Conservation (phyloP, 371 early-diverging fungal genomes). For the Vairimorpha ceranae region DNA sequence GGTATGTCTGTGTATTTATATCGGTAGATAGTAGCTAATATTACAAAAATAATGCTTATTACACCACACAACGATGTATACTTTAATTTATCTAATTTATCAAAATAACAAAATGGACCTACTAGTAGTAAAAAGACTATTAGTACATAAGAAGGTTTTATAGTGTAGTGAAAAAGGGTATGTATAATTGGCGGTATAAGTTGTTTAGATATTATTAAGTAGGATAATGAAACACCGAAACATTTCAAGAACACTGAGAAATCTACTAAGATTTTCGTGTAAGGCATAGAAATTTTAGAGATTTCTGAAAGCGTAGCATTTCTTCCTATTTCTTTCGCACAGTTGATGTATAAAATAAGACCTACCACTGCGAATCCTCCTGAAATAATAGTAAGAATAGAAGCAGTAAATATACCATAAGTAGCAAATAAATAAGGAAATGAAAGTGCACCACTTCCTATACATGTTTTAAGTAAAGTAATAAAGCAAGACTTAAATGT, state of each 20-base stretch:
- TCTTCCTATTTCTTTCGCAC: slow-evolving; percentile 49
- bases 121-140: slow-evolving; percentile 42
- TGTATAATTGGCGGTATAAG: slow-evolving; percentile 67
- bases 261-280: slow-evolving; percentile 78
- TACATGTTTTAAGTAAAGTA: slow-evolving; percentile 59
- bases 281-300: slow-evolving; percentile 78
- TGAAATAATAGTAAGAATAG: slow-evolving; percentile 43
- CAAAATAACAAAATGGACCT: slow-evolving; percentile 63
- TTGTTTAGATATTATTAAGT: slow-evolving; percentile 87
- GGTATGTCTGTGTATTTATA: slow-evolving; percentile 65
- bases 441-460: slow-evolving; percentile 62
- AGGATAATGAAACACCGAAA: slow-evolving; percentile 95
- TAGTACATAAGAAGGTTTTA: slow-evolving; percentile 28
- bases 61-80: slow-evolving; percentile 85
- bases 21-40: slow-evolving; percentile 73
- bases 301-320: slow-evolving; percentile 64
- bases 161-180: slow-evolving; percentile 17
- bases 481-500: slow-evolving; percentile 47
- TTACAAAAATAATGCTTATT: slow-evolving; percentile 75
- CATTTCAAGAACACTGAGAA: slow-evolving; percentile 94
- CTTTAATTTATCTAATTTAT: slow-evolving; percentile 78
- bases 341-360: slow-evolving; percentile 43
- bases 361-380: slow-evolving; percentile 51
- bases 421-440: slow-evolving; percentile 59
- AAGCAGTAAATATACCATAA: slow-evolving; percentile 49